Percentiles rank a stretch among this genome's conserved stretches.
These are phyloP conservation scores for Delonix regia DNA, from an alignment of 306 rosid genomes.

Conservation along the genomic window DNA sequence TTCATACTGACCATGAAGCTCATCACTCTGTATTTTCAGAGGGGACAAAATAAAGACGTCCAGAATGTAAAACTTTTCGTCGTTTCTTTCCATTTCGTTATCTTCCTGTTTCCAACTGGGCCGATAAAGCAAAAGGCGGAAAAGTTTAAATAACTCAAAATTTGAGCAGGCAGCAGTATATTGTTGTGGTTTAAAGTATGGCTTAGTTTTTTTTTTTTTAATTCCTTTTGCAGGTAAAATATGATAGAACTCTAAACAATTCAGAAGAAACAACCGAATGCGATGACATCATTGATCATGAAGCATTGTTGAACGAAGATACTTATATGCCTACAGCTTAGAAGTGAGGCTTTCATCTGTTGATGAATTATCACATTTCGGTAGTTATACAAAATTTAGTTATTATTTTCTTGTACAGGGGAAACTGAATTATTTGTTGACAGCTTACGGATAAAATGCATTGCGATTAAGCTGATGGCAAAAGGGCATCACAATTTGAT, in stretches of 20 bases:
- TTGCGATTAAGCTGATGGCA: not conserved
- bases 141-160: not conserved
- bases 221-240: slow-evolving; percentile 49
- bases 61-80: not conserved
- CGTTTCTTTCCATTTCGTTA: not conserved
- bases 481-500: too few relatives aligned
- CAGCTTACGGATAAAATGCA: not conserved
- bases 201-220: not conserved
- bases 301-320: slow-evolving; percentile 64
- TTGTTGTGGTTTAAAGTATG: not conserved
- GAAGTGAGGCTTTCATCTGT: too few relatives aligned
- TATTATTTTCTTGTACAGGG: slow-evolving; percentile 7
- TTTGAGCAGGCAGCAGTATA: not conserved
- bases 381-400: not conserved
- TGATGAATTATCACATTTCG: not conserved
- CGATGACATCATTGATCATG: slow-evolving; percentile 51
- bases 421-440: slow-evolving; percentile 1
- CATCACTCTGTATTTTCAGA: not conserved
- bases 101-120: not conserved
- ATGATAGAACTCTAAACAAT: slow-evolving; percentile 31
- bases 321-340: slow-evolving; percentile 53
- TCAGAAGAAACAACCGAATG: slow-evolving; percentile 50
- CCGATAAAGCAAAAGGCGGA: not conserved
- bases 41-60: slow-evolving; percentile 3
- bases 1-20: not conserved